Evolutionary conservation across 495 filamentous ascomycete genomes (phyloP).

Genomic region (Penicillium roqueforti): DNA sequence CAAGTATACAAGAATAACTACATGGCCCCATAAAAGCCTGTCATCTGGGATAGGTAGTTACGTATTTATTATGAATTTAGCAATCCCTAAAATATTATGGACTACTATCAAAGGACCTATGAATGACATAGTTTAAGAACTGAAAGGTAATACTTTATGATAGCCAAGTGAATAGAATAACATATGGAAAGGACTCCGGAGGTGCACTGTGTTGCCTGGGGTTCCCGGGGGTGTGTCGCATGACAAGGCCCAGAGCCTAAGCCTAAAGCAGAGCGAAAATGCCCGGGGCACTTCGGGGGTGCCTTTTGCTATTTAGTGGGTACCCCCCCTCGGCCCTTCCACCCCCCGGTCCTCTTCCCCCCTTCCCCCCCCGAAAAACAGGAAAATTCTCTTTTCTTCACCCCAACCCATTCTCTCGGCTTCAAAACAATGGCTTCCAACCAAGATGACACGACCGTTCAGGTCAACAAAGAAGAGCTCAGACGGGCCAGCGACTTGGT

Average conservation of each 20-base stretch:
- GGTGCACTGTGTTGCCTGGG: neutral
- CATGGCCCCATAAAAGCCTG: neutral
- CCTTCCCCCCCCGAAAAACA: constrained; percentile 12
- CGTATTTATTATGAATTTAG: neutral
- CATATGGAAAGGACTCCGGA: neutral
- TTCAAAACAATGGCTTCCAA: constrained; percentile 32
- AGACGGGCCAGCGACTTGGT: constrained; percentile 61
- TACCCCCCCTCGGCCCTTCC: constrained; percentile 8
- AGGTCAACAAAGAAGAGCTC: constrained; percentile 58
- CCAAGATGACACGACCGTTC: constrained; percentile 31
- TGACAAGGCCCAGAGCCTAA: constrained; percentile 15
- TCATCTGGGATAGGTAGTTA: neutral
- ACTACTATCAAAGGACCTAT: neutral
- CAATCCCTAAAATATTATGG: neutral
- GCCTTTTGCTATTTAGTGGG: constrained; percentile 26
- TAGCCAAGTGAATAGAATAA: neutral
- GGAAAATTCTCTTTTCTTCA: constrained; percentile 13
- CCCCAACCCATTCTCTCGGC: constrained; percentile 8
- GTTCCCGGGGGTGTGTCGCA: neutral
- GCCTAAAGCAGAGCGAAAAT: constrained; percentile 24
- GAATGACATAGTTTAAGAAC: neutral
- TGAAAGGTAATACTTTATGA: neutral
- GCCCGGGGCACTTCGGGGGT: constrained; percentile 10
- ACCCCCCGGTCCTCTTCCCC: constrained; percentile 8
- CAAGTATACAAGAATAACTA: no score